Base-by-base conservation (phyloP, 2,329 filamentous ascomycete species). In the Didymella exigua region DNA sequence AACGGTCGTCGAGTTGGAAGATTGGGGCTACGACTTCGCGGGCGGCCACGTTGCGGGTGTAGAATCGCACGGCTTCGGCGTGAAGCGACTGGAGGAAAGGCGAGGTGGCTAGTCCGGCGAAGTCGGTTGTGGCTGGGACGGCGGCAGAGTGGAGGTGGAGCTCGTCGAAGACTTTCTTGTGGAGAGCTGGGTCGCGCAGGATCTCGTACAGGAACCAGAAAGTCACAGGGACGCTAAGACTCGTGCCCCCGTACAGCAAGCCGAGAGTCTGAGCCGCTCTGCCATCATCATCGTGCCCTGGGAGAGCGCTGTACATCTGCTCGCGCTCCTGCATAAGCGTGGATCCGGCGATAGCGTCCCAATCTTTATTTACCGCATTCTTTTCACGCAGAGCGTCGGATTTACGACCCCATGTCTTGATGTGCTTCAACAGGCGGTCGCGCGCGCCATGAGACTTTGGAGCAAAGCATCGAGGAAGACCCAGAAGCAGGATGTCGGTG, bases 171-270 rank as follows among this genome's bases (percentile, higher is more conserved):
- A 60, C 54, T 4, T 43, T 19, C 0, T 27, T 14, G 5, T 30
- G 34, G 0, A 64, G 7, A 3, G 23, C 11, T 1, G 38, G 47
- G 9, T 54, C 24, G 4, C 58, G 53, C 3, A 61, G 41, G 2
- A 37, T 57, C 19, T 66, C 60, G 14, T 61, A 65, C 5, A 59
- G 11, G 5, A 60, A 56, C 63, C 63, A 66, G 36, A 65, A 66
- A 2, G 60, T 49, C 6, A 61, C 44, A 0, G 60, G 61, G 2
- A 62, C 38, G 4, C 33, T 54, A 2, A 66, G 33, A 29, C 59
- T 59, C 6, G 60, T 66, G 18, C 55, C 52, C 1, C 38, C 61
- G 33, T 62, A 66, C 8, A 66, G 34, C 1, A 66, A 24, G 1
- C 54, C 61, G 5, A 66, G 54, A 1, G 53, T 58, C 30, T 66